Evolutionary conservation across 2,329 filamentous ascomycete genomes (phyloP).

Genomic region (Colletotrichum aenigma): DNA sequence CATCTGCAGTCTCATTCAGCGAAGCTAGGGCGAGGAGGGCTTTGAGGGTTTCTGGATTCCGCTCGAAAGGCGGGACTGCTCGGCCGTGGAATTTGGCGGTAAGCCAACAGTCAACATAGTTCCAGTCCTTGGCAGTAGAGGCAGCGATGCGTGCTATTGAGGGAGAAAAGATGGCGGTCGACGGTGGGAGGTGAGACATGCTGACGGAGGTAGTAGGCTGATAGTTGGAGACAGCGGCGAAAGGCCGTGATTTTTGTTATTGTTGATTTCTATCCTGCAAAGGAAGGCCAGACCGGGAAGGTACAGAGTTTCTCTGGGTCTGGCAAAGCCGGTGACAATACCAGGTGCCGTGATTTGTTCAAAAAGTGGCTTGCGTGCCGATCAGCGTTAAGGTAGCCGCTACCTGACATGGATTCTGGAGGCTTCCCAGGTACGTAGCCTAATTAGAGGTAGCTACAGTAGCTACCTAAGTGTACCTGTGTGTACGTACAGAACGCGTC

Average conservation of each 20-base stretch:
- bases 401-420: not conserved
- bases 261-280: not conserved
- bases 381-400: not conserved
- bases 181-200: slow-evolving; percentile 43
- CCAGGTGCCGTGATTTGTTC: not conserved
- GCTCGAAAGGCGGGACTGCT: slow-evolving; percentile 76
- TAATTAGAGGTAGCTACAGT: not conserved
- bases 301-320: not conserved
- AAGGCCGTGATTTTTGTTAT: not conserved
- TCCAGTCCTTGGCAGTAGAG: slow-evolving; percentile 89
- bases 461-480: not conserved
- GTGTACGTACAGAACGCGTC: not conserved
- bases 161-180: slow-evolving; percentile 68
- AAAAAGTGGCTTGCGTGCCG: not conserved
- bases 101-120: slow-evolving; percentile 85
- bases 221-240: not conserved
- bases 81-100: slow-evolving; percentile 69
- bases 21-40: slow-evolving; percentile 75
- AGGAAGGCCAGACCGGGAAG: not conserved
- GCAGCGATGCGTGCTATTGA: slow-evolving; percentile 75
- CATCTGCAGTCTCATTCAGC: slow-evolving; percentile 79
- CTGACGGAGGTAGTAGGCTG: not conserved
- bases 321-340: not conserved
- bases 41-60: slow-evolving; percentile 82
- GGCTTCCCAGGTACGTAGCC: not conserved